A percentile compares a stretch with the other conserved stretches of the same genome.
Conservation (phyloP, 805 yeast genomes). For the Debaryomyces tyrocola region DNA sequence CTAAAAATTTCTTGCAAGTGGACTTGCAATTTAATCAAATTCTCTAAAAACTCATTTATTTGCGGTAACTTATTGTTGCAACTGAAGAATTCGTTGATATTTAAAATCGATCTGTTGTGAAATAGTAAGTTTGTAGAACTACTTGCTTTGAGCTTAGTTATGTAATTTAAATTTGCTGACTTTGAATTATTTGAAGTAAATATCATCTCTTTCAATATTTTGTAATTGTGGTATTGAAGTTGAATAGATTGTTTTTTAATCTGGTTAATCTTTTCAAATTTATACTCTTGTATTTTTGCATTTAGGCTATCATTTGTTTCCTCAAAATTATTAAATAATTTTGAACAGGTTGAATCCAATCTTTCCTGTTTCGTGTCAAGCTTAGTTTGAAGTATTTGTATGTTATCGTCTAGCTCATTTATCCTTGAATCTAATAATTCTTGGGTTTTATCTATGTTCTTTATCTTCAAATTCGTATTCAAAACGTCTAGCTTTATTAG, state of each 20-base stretch:
- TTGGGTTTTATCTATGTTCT: conserved; percentile 5
- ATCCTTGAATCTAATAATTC: conserved; percentile 5
- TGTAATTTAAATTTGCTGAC: not conserved
- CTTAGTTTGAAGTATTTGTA: not conserved
- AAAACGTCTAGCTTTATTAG: conserved; percentile 27
- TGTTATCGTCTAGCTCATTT: conserved; percentile 1
- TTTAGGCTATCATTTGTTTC: not conserved
- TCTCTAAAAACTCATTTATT: conserved; percentile 28
- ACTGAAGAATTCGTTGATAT: conserved; percentile 25
- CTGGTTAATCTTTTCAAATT: conserved; percentile 12
- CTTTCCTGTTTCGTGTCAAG: not conserved
- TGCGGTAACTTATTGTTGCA: conserved; percentile 25
- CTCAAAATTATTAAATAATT: not conserved
- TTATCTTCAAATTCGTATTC: conserved; percentile 14
- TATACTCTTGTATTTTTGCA: conserved; percentile 5
- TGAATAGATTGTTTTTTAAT: conserved; percentile 26
- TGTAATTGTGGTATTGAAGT: conserved; percentile 21
- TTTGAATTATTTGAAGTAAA: conserved; percentile 12
- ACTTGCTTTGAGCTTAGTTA: not conserved
- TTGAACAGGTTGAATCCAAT: not conserved
- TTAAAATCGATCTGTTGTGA: conserved; percentile 28
- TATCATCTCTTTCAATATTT: conserved; percentile 23
- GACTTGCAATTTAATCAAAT: conserved; percentile 22
- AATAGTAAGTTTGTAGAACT: conserved; percentile 11
- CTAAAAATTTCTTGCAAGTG: conserved; percentile 19